Evolutionary conservation across 2,329 filamentous ascomycete species (phyloP).

Genomic region (Ceratocystis cacaofunesta): DNA sequence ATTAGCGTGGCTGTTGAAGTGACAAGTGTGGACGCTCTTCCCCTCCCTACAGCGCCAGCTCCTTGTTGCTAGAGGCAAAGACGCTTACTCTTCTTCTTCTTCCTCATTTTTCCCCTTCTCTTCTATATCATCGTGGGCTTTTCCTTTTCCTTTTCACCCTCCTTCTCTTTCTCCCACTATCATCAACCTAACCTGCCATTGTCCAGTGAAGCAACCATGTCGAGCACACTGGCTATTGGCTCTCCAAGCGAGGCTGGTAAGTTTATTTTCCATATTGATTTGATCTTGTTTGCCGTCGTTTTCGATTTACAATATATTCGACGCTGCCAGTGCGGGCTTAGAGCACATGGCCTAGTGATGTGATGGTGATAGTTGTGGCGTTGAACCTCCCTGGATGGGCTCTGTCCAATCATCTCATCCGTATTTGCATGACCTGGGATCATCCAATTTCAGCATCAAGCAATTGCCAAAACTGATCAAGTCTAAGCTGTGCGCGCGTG

Average conservation of each 20-base stretch:
- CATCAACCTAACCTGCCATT: conserved; percentile 18
- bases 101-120: conserved; percentile 5
- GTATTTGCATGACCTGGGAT: background rate
- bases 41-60: background rate
- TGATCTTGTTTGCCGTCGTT: background rate
- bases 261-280: background rate
- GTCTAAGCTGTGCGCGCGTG: background rate
- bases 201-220: conserved; percentile 15
- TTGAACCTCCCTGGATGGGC: background rate
- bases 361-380: background rate
- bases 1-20: background rate
- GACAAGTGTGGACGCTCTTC: background rate
- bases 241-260: conserved; percentile 17
- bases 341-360: background rate
- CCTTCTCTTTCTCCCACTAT: conserved; percentile 20
- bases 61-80: conserved; percentile 6
- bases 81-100: conserved; percentile 12
- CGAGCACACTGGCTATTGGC: conserved; percentile 14
- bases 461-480: background rate
- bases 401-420: background rate
- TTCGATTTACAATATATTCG: background rate
- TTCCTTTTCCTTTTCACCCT: conserved; percentile 1
- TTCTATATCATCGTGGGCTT: conserved; percentile 11
- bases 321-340: background rate
- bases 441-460: background rate